Evolutionary conservation across 495 filamentous ascomycete species (phyloP).

Genomic region (Jackrogersella minutella): DNA sequence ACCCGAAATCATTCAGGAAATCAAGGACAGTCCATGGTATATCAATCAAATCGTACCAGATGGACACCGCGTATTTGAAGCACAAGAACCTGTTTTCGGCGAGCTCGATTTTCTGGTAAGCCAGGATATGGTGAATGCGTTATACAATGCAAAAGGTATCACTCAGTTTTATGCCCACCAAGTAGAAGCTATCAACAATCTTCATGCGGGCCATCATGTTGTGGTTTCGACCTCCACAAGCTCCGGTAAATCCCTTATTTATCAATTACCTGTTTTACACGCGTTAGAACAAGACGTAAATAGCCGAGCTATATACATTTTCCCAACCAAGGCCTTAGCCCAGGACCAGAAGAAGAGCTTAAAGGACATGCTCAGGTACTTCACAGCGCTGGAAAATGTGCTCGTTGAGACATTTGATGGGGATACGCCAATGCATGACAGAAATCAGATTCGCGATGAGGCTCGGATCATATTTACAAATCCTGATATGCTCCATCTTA

Average conservation of each 20-base stretch:
- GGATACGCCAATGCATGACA: constrained; percentile 83
- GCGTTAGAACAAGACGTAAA: constrained; percentile 79
- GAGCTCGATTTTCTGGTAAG: constrained; percentile 87
- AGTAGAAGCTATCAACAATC: constrained; percentile 89
- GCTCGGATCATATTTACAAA: constrained; percentile 97
- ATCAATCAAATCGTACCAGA: constrained; percentile 92
- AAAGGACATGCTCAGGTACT: constrained; percentile 80
- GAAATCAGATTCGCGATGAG: constrained; percentile 84
- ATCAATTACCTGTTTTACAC: constrained; percentile 92
- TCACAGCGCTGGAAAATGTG: constrained; percentile 76
- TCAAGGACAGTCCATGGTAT: constrained; percentile 86
- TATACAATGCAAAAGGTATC: constrained; percentile 90
- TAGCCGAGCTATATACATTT: constrained; percentile 95
- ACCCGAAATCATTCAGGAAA: constrained; percentile 83
- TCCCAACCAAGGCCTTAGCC: constrained; percentile 95
- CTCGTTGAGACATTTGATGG: constrained; percentile 96
- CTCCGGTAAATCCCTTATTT: constrained; percentile 96
- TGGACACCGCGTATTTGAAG: constrained; percentile 90
- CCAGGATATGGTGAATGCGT: constrained; percentile 89
- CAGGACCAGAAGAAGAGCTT: constrained; percentile 94
- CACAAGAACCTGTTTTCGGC: constrained; percentile 82
- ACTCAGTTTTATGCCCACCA: constrained; percentile 93
- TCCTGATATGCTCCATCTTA: constrained; percentile 97
- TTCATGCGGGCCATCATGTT: constrained; percentile 84
- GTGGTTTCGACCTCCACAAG: constrained; percentile 95